These are phyloP conservation scores for Castanea mollissima DNA, from an alignment of 306 rosid species.

Conservation along the genomic window DNA sequence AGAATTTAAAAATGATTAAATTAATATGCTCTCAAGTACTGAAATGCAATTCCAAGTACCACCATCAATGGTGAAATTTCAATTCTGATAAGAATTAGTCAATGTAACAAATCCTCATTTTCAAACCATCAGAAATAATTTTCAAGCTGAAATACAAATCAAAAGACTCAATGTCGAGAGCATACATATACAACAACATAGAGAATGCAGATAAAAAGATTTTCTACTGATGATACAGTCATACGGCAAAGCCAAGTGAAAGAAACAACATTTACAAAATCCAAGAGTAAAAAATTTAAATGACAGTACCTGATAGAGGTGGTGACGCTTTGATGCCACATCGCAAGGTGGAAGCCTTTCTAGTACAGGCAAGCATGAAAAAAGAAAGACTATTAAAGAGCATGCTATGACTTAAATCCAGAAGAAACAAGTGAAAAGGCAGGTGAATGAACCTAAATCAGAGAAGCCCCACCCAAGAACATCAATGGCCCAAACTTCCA, in stretches of 20 bases:
- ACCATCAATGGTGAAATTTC: neutral
- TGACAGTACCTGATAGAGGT: constrained; percentile 74
- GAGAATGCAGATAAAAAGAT: neutral
- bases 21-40: neutral
- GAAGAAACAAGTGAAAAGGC: constrained; percentile 4
- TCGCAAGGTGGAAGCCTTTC: constrained; percentile 78
- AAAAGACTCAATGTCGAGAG: neutral
- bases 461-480: constrained; percentile 99
- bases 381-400: constrained; percentile 1
- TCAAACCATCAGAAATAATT: neutral
- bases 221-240: neutral
- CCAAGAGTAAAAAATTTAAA: neutral
- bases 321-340: constrained; percentile 72
- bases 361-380: constrained; percentile 25
- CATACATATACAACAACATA: neutral
- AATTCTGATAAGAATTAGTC: neutral
- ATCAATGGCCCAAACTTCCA: constrained; percentile 91
- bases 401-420: neutral
- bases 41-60: neutral
- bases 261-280: neutral
- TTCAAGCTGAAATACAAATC: neutral
- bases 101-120: neutral
- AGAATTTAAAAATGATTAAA: constrained; percentile 13
- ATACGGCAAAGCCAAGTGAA: neutral
- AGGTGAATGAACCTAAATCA: constrained; percentile 66